Evolutionary conservation across 352 stramenopile species (phyloP).

Genomic region (Globisporangium canariense): DNA sequence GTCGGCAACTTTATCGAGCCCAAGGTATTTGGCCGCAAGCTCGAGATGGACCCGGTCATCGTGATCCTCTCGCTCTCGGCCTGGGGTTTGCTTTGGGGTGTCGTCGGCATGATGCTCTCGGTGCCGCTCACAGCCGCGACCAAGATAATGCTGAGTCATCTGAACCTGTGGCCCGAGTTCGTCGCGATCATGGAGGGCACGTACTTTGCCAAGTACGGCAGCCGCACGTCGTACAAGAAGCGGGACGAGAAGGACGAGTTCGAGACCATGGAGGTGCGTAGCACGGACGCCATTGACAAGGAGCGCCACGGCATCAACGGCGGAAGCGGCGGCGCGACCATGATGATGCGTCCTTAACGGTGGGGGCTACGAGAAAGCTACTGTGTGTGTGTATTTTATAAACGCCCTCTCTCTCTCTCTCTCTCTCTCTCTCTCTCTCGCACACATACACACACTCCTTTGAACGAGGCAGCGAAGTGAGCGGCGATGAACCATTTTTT

Average conservation of each 20-base stretch:
- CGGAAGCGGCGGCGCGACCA: conserved; percentile 7
- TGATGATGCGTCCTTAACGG: conserved; percentile 30
- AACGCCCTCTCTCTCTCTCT: background rate
- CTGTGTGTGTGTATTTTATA: background rate
- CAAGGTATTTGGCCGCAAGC: conserved; percentile 83
- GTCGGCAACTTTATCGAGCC: conserved; percentile 88
- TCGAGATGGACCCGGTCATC: conserved; percentile 85
- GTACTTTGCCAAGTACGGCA: conserved; percentile 78
- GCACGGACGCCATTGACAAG: conserved; percentile 46
- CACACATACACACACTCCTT: no score
- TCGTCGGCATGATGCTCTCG: conserved; percentile 89
- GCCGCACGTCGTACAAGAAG: conserved; percentile 72
- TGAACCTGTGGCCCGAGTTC: conserved; percentile 85
- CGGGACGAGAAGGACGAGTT: conserved; percentile 64
- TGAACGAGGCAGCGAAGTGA: background rate
- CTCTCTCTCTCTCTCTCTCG: background rate
- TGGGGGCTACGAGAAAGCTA: no score
- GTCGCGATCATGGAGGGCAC: conserved; percentile 85
- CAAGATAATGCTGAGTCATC: conserved; percentile 87
- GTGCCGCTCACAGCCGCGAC: conserved; percentile 79
- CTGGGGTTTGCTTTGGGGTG: conserved; percentile 82
- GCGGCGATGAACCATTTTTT: background rate
- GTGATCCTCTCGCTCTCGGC: conserved; percentile 87
- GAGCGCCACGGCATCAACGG: conserved; percentile 26
- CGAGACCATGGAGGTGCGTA: conserved; percentile 74